These are phyloP conservation scores for Incumbomyces lentus DNA, from an alignment of 2,329 filamentous ascomycete species.

Conservation along the genomic window DNA sequence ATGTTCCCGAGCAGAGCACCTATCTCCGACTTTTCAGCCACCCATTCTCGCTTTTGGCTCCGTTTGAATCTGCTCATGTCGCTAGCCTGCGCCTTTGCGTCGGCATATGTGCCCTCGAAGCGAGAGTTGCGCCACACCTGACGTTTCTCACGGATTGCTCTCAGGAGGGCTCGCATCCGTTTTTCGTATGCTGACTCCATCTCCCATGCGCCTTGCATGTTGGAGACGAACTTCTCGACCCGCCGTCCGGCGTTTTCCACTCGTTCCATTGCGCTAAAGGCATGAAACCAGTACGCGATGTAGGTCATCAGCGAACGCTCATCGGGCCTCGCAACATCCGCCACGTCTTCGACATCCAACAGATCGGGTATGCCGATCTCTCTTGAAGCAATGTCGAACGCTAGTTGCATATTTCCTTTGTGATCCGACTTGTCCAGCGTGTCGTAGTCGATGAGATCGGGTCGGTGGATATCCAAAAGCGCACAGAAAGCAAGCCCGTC, in stretches of 20 bases:
- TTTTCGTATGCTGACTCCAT: constrained; percentile 97
- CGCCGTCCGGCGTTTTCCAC: constrained; percentile 93
- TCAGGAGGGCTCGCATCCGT: constrained; percentile 73
- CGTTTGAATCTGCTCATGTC: constrained; percentile 85
- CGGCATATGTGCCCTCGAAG: constrained; percentile 84
- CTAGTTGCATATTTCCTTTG: constrained; percentile 92
- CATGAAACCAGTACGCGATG: constrained; percentile 99
- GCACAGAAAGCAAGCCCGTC: constrained; percentile 95
- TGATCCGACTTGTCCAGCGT: constrained; percentile 88
- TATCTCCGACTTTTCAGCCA: constrained; percentile 93
- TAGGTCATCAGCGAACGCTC: constrained; percentile 98
- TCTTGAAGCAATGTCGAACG: constrained; percentile 89
- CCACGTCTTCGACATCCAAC: constrained; percentile 95
- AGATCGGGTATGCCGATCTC: constrained; percentile 96
- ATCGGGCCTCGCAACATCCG: constrained; percentile 89
- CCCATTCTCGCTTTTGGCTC: constrained; percentile 86
- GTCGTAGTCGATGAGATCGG: constrained; percentile 95
- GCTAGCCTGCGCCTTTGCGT: constrained; percentile 76
- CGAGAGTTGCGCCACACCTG: constrained; percentile 65
- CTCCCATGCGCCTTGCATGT: constrained; percentile 98
- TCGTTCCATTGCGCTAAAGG: constrained; percentile 97
- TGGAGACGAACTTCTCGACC: constrained; percentile 96
- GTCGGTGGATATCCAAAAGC: constrained; percentile 88
- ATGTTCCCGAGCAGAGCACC: constrained; percentile 92
- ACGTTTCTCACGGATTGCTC: constrained; percentile 62